Conservation (phyloP, 2,329 filamentous ascomycete genomes). For the Cladosporium sp. region DNA sequence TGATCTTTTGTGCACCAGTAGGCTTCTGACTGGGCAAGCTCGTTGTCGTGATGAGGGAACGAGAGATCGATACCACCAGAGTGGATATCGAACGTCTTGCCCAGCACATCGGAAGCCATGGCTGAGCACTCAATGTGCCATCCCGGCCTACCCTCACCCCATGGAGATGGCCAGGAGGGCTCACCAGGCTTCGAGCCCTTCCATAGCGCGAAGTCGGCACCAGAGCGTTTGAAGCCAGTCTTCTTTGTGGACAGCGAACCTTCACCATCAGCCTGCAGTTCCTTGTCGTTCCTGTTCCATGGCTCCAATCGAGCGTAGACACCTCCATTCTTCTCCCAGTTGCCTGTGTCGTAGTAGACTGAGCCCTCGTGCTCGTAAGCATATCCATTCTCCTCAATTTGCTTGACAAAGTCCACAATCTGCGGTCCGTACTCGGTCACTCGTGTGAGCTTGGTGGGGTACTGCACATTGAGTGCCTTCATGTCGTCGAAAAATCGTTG, state of each 20-base stretch:
- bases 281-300: constrained; percentile 78
- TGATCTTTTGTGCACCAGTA: constrained; percentile 55
- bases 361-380: constrained; percentile 66
- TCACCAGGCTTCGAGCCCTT: constrained; percentile 90
- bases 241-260: constrained; percentile 62
- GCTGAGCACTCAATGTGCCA: constrained; percentile 98
- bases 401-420: constrained; percentile 80
- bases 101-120: constrained; percentile 88
- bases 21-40: constrained; percentile 85
- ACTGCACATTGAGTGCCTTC: constrained; percentile 76
- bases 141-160: constrained; percentile 82
- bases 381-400: constrained; percentile 78
- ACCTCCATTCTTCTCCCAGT: constrained; percentile 81
- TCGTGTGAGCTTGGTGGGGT: constrained; percentile 75
- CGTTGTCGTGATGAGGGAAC: constrained; percentile 92
- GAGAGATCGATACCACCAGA: constrained; percentile 87
- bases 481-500: constrained; percentile 85
- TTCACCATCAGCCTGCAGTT: constrained; percentile 82
- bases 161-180: constrained; percentile 82
- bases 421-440: constrained; percentile 91
- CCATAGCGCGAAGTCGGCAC: constrained; percentile 88
- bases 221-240: constrained; percentile 64
- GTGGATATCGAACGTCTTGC: constrained; percentile 83
- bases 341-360: constrained; percentile 87
- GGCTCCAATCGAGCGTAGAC: constrained; percentile 81